A percentile compares a stretch with the other conserved stretches of the same genome.
phyloP scores from a whole-genome alignment of 176 grass and related monocot genomes.

The Raddia distichophylla region DNA sequence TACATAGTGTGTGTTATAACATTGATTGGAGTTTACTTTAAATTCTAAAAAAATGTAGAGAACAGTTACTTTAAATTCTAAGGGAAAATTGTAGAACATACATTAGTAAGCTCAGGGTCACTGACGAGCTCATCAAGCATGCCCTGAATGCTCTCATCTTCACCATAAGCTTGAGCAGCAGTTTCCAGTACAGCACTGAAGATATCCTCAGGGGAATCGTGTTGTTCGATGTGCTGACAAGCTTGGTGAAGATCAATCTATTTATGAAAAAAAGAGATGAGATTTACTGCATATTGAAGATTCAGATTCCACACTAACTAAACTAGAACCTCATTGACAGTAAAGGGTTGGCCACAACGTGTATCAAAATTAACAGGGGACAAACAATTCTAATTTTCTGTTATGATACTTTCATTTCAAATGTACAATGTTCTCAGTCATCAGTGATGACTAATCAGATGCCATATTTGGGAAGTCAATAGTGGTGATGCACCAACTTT shows the following conservation, averaged over 20 bases:
- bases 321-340: not conserved
- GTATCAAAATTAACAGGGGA: not conserved
- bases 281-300: not conserved
- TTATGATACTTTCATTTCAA: not conserved
- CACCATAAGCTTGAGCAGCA: slow-evolving; percentile 47
- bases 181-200: slow-evolving; percentile 73
- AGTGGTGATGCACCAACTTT: not conserved
- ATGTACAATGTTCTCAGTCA: not conserved
- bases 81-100: slow-evolving; percentile 37
- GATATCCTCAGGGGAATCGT: slow-evolving; percentile 62
- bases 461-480: not conserved
- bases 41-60: not conserved
- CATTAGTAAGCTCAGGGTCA: slow-evolving; percentile 66
- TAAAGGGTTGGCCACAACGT: not conserved
- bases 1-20: not conserved
- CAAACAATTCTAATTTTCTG: not conserved
- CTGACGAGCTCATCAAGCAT: slow-evolving; percentile 62
- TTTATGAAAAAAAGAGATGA: slow-evolving; percentile 23
- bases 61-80: not conserved
- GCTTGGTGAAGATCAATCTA: slow-evolving; percentile 79
- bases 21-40: not conserved
- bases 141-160: slow-evolving; percentile 46
- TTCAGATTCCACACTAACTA: not conserved
- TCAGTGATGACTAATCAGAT: too few relatives aligned
- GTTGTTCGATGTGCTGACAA: slow-evolving; percentile 57